phyloP scores from a whole-genome alignment of 2,329 filamentous ascomycete species.

The Xylariaceae sp. region DNA sequence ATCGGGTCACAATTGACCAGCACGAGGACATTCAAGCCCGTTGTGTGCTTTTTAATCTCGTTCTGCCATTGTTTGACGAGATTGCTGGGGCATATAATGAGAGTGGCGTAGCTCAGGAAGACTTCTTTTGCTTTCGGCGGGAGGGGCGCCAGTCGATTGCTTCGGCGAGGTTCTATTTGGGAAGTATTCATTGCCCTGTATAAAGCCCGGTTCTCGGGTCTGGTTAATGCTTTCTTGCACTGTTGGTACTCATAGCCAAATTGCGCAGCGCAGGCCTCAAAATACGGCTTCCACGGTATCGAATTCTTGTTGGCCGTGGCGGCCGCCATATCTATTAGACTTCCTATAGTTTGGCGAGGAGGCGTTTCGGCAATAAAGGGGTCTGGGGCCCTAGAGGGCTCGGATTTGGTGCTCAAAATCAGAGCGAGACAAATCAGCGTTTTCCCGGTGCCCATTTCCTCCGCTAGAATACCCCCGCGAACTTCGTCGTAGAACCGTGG shows the following conservation, averaged over 20 bases:
- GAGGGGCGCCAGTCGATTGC: conserved; percentile 35
- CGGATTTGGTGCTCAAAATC: conserved; percentile 69
- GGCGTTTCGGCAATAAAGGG: conserved; percentile 46
- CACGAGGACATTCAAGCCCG: conserved; percentile 59
- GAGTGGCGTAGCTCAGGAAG: conserved; percentile 62
- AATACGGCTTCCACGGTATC: conserved; percentile 65
- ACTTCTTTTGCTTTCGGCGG: conserved; percentile 45
- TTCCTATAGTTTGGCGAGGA: conserved; percentile 45
- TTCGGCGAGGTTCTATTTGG: conserved; percentile 39
- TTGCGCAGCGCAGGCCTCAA: conserved; percentile 47
- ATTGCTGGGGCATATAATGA: conserved; percentile 80
- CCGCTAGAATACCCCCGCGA: conserved; percentile 72
- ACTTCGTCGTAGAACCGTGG: conserved; percentile 69
- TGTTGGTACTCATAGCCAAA: conserved; percentile 47
- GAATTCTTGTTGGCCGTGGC: conserved; percentile 61
- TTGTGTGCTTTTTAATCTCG: conserved; percentile 76
- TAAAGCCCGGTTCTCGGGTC: conserved; percentile 47
- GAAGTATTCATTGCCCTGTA: conserved; percentile 50
- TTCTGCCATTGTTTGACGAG: conserved; percentile 78
- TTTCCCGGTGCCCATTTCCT: conserved; percentile 81
- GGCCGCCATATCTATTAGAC: conserved; percentile 73
- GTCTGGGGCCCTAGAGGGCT: conserved; percentile 61
- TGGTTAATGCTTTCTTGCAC: conserved; percentile 54
- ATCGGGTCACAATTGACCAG: conserved; percentile 53
- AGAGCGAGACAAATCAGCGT: conserved; percentile 79